Evolutionary conservation across 1,284 basidiomycete genomes (phyloP).

Genomic region (Moesziomyces sp.): DNA sequence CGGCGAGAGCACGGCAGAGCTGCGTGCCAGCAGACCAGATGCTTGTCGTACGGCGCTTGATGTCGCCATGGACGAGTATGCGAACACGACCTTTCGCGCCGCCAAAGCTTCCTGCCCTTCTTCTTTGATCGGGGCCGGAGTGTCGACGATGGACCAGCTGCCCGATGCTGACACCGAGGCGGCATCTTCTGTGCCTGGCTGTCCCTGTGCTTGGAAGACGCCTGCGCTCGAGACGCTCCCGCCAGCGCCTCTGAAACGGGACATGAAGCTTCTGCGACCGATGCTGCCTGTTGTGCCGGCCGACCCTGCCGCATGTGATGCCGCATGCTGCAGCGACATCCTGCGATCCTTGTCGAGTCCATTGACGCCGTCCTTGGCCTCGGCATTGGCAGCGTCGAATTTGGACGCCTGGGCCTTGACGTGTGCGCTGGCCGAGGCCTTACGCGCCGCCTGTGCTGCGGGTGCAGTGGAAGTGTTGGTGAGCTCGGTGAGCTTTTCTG

Average conservation of each 20-base stretch:
- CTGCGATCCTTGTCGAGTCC: conserved; percentile 25
- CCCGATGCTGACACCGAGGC: conserved; percentile 23
- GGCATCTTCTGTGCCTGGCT: not conserved
- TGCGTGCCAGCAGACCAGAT: conserved; percentile 5
- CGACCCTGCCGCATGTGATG: not conserved
- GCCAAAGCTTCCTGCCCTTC: not conserved
- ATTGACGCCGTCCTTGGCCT: not conserved
- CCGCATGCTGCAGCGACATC: conserved; percentile 23
- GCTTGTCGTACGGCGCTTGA: conserved; percentile 9
- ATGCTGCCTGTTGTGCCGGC: conserved; percentile 2
- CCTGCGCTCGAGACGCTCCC: conserved; percentile 15
- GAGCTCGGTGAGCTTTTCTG: conserved; percentile 31
- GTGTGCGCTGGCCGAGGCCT: not conserved
- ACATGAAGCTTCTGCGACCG: conserved; percentile 37
- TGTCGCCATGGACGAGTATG: conserved; percentile 11
- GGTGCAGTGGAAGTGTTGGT: conserved; percentile 10
- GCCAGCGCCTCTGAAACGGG: conserved; percentile 20
- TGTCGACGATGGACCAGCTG: conserved; percentile 32
- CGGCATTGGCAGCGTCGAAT: conserved; percentile 18
- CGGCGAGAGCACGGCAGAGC: conserved; percentile 1
- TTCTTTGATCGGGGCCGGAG: conserved; percentile 21
- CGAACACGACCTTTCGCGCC: conserved; percentile 10
- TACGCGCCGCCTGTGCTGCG: not conserved
- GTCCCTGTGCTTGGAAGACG: conserved; percentile 10
- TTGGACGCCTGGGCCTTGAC: conserved; percentile 28